Evolutionary conservation across 768 basidiomycete species (phyloP).

Genomic region (Pleurotus cornucopiae): DNA sequence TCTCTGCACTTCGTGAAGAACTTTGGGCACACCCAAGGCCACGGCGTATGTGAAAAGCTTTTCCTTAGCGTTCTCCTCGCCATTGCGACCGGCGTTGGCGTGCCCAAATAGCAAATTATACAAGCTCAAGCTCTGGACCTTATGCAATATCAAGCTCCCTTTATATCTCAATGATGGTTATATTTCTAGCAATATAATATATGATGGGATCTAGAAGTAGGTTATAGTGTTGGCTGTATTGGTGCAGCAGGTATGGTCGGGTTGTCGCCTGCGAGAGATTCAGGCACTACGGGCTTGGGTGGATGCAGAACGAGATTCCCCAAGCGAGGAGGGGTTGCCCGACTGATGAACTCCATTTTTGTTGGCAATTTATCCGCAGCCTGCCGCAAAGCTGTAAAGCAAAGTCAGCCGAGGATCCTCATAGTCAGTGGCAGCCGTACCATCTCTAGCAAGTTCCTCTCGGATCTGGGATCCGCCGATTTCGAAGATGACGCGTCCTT

Average conservation of each 20-base stretch:
- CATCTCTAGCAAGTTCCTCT: conserved; percentile 89
- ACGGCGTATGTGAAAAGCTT: conserved; percentile 1
- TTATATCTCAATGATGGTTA: too few species aligned
- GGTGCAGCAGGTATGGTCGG: too few species aligned
- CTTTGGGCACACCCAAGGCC: neutral
- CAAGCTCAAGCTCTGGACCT: too few species aligned
- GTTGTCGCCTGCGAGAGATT: neutral
- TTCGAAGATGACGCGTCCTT: conserved; percentile 58
- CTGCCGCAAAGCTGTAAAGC: conserved; percentile 67
- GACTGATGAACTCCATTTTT: conserved; percentile 80
- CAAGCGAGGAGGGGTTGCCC: conserved; percentile 64
- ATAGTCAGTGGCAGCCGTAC: conserved; percentile 35
- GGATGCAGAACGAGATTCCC: conserved; percentile 49
- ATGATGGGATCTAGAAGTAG: too few species aligned
- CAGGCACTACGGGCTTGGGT: neutral
- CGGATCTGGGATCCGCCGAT: conserved; percentile 87
- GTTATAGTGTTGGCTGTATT: too few species aligned
- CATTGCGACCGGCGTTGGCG: too few species aligned
- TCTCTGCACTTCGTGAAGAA: neutral
- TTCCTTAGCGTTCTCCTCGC: too few species aligned
- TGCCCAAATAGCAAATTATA: too few species aligned
- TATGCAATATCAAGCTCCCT: too few species aligned
- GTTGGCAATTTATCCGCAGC: conserved; percentile 86
- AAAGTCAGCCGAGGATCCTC: conserved; percentile 5
- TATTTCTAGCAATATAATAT: too few species aligned